Base-by-base conservation (phyloP, 2,329 filamentous ascomycete species). In the Orbilia quercus region DNA sequence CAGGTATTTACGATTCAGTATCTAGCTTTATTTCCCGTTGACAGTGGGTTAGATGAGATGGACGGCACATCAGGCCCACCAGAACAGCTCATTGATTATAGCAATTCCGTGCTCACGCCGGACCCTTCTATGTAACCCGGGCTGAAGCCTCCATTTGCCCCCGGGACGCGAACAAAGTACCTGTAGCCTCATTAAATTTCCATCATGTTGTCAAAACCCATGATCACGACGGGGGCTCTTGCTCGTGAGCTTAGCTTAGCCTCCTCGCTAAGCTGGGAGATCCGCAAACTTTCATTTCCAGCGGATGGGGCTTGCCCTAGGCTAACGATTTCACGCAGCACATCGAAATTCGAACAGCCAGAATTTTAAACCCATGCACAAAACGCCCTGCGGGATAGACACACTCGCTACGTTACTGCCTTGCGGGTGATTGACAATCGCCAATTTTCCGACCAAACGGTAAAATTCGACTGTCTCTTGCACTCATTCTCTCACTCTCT, bases 41-140 rank as follows among this genome's bases (percentile, higher is more conserved):
- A 18, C 7, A 51, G 25, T 55, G 7, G 23, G 28, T 25, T 53
- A 50, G 59, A 42, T 51, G 42, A 48, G 48, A 70, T 59, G 59
- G 67, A 70, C 67, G 59, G 67, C 67, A 72, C 50, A 66, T 62
- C 60, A 73, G 69, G 69, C 69, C 69, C 60, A 73, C 59, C 55
- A 66, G 7, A 14, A 9, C 28, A n/a, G 47, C 14, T 47, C 63
- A 44, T 20, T 53, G 44, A 12, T 45, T 42, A 4, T 45, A 59
- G 34, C 45, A n/a, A n/a, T 36, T 67, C 63, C 53, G 53, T 67
- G 63, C 51, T 25, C 34, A 14, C 18, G 42, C 51, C 44, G 45
- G 44, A 50, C 14, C 42, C 34, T 54, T 57, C 50, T 14, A 36
- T 14, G 42, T 25, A 50, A 38, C 25, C 59, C 48, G 48, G 36